Percentiles rank a stretch among this genome's conserved stretches.
These are phyloP conservation scores for Sclerotinia borealis DNA, from an alignment of 2,329 filamentous ascomycete genomes.

Conservation along the genomic window DNA sequence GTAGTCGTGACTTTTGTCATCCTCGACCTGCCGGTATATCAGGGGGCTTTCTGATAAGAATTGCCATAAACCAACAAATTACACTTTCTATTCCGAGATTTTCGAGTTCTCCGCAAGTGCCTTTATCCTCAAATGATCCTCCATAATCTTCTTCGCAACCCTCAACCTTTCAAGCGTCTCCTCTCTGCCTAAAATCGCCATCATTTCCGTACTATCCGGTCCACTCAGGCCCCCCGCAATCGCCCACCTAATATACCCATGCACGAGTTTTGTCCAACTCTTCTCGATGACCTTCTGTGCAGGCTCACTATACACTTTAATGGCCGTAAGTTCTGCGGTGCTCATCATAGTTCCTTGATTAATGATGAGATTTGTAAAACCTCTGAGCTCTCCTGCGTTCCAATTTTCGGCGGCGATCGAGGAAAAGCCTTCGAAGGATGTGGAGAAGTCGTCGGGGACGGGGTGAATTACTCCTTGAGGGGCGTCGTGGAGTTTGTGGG, in stretches of 20 bases:
- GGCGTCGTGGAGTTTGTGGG: slow-evolving; percentile 19
- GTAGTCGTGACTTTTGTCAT: neutral
- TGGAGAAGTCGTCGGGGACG: neutral
- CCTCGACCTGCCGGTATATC: neutral
- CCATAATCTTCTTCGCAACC: slow-evolving; percentile 19
- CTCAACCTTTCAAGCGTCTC: slow-evolving; percentile 40
- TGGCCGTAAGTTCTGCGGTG: neutral
- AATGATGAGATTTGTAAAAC: neutral
- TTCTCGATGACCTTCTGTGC: slow-evolving; percentile 18
- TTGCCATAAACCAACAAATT: neutral
- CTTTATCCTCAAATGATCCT: neutral
- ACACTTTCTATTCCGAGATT: neutral
- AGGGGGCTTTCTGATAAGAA: neutral
- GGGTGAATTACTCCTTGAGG: slow-evolving; percentile 7
- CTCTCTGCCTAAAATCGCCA: slow-evolving; percentile 49
- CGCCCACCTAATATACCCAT: slow-evolving; percentile 52
- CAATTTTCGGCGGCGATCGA: slow-evolving; percentile 18
- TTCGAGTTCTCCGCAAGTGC: neutral
- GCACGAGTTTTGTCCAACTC: slow-evolving; percentile 40
- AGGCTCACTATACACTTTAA: neutral
- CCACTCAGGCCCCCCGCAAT: slow-evolving; percentile 47
- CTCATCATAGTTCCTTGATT: slow-evolving; percentile 6
- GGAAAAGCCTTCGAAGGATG: slow-evolving; percentile 15
- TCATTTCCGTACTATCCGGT: slow-evolving; percentile 45
- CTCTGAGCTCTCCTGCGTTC: slow-evolving; percentile 14